Evolutionary conservation across 2,329 filamentous ascomycete genomes (phyloP).

Genomic region (Aspergillus piperis): DNA sequence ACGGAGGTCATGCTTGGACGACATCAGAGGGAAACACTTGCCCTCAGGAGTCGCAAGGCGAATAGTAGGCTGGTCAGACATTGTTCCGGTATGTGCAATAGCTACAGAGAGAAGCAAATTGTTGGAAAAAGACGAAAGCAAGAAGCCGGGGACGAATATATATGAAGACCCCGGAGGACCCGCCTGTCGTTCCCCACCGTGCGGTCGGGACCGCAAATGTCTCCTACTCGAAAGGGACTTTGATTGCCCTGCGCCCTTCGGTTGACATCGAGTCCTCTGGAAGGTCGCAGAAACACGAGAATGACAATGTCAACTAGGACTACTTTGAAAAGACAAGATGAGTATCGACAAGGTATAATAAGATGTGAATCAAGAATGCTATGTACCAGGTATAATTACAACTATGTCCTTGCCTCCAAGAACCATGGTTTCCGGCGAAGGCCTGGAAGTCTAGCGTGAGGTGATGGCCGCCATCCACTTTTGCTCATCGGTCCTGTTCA

Average conservation of each 20-base stretch:
- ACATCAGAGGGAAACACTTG: constrained; percentile 17
- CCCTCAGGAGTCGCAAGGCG: constrained; percentile 45
- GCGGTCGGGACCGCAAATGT: neutral
- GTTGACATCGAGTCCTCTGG: neutral
- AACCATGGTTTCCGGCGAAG: neutral
- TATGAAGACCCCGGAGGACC: neutral
- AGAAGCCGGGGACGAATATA: neutral
- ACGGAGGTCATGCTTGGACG: neutral
- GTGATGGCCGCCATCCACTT: constrained; percentile 80
- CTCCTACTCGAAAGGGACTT: neutral
- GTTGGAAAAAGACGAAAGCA: neutral
- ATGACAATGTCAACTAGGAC: no score
- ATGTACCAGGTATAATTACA: constrained; percentile 22
- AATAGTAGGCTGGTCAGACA: constrained; percentile 41
- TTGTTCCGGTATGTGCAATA: constrained; percentile 16
- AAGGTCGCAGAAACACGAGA: neutral
- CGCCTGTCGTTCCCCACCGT: neutral
- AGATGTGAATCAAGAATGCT: constrained; percentile 17
- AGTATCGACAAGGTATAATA: constrained; percentile 7
- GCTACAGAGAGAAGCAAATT: neutral
- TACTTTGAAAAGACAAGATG: neutral
- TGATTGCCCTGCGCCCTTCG: neutral
- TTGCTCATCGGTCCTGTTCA: constrained; percentile 69
- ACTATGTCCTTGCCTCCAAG: constrained; percentile 3
- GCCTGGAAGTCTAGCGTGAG: constrained; percentile 40